phyloP scores from a whole-genome alignment of 352 stramenopile genomes.

The Globisporangium solare region DNA sequence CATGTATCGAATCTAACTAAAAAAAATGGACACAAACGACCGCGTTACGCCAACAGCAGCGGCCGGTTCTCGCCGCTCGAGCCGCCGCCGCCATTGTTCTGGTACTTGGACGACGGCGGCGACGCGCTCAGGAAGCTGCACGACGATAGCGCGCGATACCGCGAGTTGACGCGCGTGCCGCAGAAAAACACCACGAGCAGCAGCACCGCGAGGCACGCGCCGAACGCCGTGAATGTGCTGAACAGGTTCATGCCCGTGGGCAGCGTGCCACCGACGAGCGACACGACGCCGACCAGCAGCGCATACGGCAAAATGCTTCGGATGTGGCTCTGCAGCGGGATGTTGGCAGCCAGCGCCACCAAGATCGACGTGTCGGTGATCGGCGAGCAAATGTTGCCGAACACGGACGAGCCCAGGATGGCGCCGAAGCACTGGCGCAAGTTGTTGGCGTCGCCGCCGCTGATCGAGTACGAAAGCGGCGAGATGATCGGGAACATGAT shows the following conservation, averaged over 20 bases:
- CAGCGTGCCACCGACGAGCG: constrained; percentile 61
- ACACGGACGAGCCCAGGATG: constrained; percentile 83
- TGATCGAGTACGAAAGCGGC: constrained; percentile 82
- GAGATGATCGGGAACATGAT: constrained; percentile 92
- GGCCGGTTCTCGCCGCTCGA: constrained; percentile 39
- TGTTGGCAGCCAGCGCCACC: constrained; percentile 68
- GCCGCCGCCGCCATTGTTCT: neutral
- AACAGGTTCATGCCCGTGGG: constrained; percentile 71
- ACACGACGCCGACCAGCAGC: constrained; percentile 62
- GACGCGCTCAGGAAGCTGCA: constrained; percentile 71
- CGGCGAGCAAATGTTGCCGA: constrained; percentile 88
- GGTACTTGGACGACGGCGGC: constrained; percentile 48
- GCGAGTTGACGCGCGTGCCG: constrained; percentile 70
- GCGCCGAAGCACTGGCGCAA: constrained; percentile 85
- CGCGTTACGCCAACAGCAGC: constrained; percentile 25
- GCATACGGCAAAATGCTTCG: constrained; percentile 84
- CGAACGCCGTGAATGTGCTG: constrained; percentile 76
- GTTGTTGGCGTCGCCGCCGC: constrained; percentile 70
- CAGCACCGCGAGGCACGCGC: constrained; percentile 64
- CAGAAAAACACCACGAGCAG: constrained; percentile 80
- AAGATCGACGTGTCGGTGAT: constrained; percentile 93
- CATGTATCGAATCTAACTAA: too few relatives aligned
- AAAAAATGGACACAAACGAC: too few relatives aligned
- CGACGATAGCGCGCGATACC: constrained; percentile 68
- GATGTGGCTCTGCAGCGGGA: constrained; percentile 79